Evolutionary conservation across 108 stramenopile species (phyloP).

Genomic region (Nitzschia sp.): DNA sequence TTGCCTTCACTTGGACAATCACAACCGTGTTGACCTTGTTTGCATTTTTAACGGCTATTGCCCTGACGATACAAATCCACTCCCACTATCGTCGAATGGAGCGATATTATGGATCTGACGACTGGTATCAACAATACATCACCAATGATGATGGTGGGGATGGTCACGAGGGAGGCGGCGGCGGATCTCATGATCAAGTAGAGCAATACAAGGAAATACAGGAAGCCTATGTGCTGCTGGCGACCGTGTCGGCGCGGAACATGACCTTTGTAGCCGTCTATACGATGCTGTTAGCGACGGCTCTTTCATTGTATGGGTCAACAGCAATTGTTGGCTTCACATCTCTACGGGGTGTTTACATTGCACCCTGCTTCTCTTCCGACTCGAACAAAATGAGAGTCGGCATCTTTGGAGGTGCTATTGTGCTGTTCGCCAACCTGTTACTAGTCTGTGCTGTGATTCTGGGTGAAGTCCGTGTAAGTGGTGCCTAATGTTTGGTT

Average conservation of each 20-base stretch:
- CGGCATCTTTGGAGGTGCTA: slow-evolving; percentile 80
- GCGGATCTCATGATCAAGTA: slow-evolving; percentile 21
- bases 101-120: slow-evolving; percentile 46
- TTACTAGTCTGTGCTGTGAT: slow-evolving; percentile 77
- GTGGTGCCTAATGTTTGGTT: slow-evolving; percentile 24
- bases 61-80: slow-evolving; percentile 56
- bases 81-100: slow-evolving; percentile 67
- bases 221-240: slow-evolving; percentile 46
- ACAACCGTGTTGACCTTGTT: slow-evolving; percentile 68
- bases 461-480: slow-evolving; percentile 83
- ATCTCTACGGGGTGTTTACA: slow-evolving; percentile 76
- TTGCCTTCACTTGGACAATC: slow-evolving; percentile 81
- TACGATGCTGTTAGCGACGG: slow-evolving; percentile 64
- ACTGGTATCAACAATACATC: slow-evolving; percentile 42
- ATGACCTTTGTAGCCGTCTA: slow-evolving; percentile 77
- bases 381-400: slow-evolving; percentile 52
- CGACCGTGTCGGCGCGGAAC: slow-evolving; percentile 52
- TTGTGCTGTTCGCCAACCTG: slow-evolving; percentile 83
- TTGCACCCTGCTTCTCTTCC: slow-evolving; percentile 76
- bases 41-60: slow-evolving; percentile 62
- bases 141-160: slow-evolving; percentile 36
- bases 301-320: slow-evolving; percentile 67
- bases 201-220: slow-evolving; percentile 40
- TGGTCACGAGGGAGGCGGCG: slow-evolving; percentile 34
- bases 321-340: slow-evolving; percentile 85